Percentiles rank a stretch among this genome's conserved stretches.
Conservation (phyloP, 1,139 yeast species). For the Kluyveromyces marxianus region DNA sequence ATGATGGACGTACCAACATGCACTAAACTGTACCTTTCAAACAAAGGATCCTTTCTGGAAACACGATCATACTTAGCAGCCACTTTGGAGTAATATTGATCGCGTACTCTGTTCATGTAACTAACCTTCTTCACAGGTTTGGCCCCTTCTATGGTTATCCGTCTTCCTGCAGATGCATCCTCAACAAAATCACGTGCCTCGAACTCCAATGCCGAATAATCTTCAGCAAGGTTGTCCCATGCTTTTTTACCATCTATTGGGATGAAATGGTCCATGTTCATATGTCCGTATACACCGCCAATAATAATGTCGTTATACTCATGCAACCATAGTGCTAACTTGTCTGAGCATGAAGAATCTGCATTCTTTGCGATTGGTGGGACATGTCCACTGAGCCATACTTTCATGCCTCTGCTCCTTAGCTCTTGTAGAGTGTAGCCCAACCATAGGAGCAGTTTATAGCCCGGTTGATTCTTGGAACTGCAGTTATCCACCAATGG, state of each 20-base stretch:
- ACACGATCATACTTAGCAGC: constrained; percentile 17
- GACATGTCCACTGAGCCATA: constrained; percentile 82
- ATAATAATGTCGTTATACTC: constrained; percentile 76
- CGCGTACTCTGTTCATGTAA: constrained; percentile 52
- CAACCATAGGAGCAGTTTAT: constrained; percentile 67
- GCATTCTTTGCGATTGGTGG: constrained; percentile 77
- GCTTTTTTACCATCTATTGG: constrained; percentile 69
- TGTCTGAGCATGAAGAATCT: constrained; percentile 63
- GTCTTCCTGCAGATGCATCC: constrained; percentile 29
- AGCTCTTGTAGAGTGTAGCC: constrained; percentile 67
- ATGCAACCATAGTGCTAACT: constrained; percentile 68
- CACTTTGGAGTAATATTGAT: constrained; percentile 40
- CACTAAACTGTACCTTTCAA: constrained; percentile 60
- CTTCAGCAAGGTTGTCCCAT: constrained; percentile 33
- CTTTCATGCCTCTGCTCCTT: constrained; percentile 70
- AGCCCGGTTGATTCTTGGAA: constrained; percentile 66
- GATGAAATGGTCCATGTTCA: constrained; percentile 80
- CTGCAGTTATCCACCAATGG: constrained; percentile 82
- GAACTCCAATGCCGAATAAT: constrained; percentile 13
- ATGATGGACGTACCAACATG: constrained; percentile 71
- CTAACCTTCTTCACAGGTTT: constrained; percentile 55
- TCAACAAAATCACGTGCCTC: constrained; percentile 20
- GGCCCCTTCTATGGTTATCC: constrained; percentile 42
- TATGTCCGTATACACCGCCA: constrained; percentile 81
- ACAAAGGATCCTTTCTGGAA: constrained; percentile 24